Conservation (phyloP, 768 basidiomycete species). For the Termitomyces sp. region DNA sequence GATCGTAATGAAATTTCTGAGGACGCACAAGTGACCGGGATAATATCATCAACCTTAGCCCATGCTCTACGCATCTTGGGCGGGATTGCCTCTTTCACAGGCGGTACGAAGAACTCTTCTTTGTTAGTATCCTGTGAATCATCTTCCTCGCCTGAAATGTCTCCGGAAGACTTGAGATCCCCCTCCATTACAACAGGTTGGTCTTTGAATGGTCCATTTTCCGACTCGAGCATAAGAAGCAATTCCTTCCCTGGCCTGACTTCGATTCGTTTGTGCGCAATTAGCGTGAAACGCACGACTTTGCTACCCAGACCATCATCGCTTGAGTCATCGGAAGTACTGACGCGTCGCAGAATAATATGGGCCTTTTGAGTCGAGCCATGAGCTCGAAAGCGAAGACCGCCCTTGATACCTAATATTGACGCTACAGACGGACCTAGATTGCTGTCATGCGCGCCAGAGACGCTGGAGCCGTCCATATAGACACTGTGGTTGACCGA, state of each 20-base stretch:
- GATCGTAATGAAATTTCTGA: neutral
- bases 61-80: conserved; percentile 66
- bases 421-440: conserved; percentile 40
- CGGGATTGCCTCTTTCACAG: conserved; percentile 39
- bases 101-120: conserved; percentile 28
- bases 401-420: conserved; percentile 58
- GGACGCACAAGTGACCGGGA: conserved; percentile 34
- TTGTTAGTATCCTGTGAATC: conserved; percentile 36
- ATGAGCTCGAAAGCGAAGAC: conserved; percentile 64
- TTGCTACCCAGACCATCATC: conserved; percentile 36
- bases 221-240: conserved; percentile 53
- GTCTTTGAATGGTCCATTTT: conserved; percentile 52
- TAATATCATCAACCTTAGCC: conserved; percentile 46
- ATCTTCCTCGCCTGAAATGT: conserved; percentile 37
- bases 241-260: conserved; percentile 72
- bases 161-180: conserved; percentile 33
- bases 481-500: conserved; percentile 7
- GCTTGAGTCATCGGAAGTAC: conserved; percentile 39
- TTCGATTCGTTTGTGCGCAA: conserved; percentile 67
- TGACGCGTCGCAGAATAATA: conserved; percentile 62
- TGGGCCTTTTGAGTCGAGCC: conserved; percentile 66
- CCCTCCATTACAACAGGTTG: conserved; percentile 58
- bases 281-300: conserved; percentile 56
- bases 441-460: conserved; percentile 27
- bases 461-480: conserved; percentile 38